Evolutionary conservation across 768 basidiomycete species (phyloP).

Genomic region (Albatrellus ellisii): DNA sequence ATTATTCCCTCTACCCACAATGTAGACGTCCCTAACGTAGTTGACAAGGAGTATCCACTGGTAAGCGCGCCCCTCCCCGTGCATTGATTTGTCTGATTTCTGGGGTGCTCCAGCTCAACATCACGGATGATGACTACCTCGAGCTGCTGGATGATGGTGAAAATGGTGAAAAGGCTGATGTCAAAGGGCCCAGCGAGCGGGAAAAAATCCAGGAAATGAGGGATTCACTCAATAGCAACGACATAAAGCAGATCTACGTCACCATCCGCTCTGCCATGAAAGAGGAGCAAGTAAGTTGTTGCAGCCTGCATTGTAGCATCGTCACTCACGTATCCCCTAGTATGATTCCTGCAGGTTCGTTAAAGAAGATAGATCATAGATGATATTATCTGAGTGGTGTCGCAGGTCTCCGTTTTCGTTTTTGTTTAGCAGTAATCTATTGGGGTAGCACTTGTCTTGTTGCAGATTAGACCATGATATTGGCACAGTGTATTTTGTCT

Average conservation of each 20-base stretch:
- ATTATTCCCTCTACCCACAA: slow-evolving; percentile 97
- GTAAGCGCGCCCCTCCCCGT: slow-evolving; percentile 27
- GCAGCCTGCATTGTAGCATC: neutral
- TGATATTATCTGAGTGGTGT: no score
- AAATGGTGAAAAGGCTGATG: slow-evolving; percentile 81
- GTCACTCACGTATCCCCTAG: slow-evolving; percentile 19
- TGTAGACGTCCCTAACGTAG: slow-evolving; percentile 97
- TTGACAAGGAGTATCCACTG: slow-evolving; percentile 82
- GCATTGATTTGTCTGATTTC: neutral
- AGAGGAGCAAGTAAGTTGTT: slow-evolving; percentile 60
- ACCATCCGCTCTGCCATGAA: slow-evolving; percentile 84
- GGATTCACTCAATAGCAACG: slow-evolving; percentile 69
- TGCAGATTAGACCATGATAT: no score
- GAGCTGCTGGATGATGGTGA: slow-evolving; percentile 86
- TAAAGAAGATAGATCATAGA: no score
- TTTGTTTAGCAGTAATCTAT: no score
- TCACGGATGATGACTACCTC: slow-evolving; percentile 90
- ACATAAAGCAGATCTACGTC: slow-evolving; percentile 78
- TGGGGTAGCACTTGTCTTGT: no score
- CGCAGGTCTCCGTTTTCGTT: no score
- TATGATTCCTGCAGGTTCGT: no score
- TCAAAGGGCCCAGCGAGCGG: slow-evolving; percentile 80
- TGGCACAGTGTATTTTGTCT: no score
- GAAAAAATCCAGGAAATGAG: slow-evolving; percentile 47
- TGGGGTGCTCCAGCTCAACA: slow-evolving; percentile 23